phyloP scores from a whole-genome alignment of 768 basidiomycete genomes.

The Suillus spraguei region DNA sequence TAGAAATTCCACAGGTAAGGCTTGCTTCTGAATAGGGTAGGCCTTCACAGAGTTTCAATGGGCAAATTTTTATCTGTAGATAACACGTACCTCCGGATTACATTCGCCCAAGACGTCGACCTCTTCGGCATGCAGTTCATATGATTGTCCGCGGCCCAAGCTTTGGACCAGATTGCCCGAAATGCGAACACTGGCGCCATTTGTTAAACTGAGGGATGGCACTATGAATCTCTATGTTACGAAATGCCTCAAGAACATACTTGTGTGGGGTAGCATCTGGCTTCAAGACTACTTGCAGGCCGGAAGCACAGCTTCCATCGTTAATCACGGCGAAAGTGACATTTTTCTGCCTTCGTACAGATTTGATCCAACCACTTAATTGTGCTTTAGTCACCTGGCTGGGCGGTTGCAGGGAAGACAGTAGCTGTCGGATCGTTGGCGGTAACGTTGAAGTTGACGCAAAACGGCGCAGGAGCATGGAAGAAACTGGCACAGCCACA shows the following conservation, averaged over 20 bases:
- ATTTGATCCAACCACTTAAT: conserved; percentile 86
- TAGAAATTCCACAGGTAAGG: conserved; percentile 75
- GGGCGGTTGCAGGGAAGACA: conserved; percentile 23
- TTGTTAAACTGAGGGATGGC: conserved; percentile 42
- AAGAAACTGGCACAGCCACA: conserved; percentile 29
- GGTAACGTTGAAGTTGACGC: conserved; percentile 34
- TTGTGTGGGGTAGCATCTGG: conserved; percentile 38
- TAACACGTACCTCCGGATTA: conserved; percentile 50
- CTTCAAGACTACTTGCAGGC: conserved; percentile 78
- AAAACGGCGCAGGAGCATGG: conserved; percentile 32
- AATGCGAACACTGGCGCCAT: conserved; percentile 58
- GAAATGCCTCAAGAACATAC: conserved; percentile 26
- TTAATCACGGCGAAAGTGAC: conserved; percentile 82
- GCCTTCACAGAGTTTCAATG: conserved; percentile 44
- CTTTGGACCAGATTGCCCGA: conserved; percentile 48
- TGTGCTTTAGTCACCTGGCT: conserved; percentile 25
- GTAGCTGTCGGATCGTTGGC: conserved; percentile 39
- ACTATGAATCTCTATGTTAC: not conserved
- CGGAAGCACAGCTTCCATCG: conserved; percentile 75
- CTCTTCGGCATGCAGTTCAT: conserved; percentile 53
- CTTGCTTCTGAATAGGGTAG: conserved; percentile 93
- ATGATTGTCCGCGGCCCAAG: conserved; percentile 50
- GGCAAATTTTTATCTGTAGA: conserved; percentile 14
- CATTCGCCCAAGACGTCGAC: conserved; percentile 57
- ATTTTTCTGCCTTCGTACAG: conserved; percentile 83